Conservation (phyloP, 257 asterid species). For the Ajuga chamaepitys region DNA sequence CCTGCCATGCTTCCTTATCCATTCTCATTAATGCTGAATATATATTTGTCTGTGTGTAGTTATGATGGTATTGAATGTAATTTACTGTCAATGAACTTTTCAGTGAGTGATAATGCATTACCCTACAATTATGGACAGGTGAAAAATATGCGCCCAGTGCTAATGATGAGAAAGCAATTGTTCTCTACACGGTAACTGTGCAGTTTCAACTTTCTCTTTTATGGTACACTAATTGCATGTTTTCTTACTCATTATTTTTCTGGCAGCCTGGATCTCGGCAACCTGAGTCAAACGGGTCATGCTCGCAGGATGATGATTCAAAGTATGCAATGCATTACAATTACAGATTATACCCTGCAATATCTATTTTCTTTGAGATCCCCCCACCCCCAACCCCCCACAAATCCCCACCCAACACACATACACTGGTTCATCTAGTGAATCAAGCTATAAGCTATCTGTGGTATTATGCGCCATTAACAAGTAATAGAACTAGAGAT, state of each 20-base stretch:
- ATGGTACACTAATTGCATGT: background rate
- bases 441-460: slow-evolving; percentile 1
- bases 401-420: no score
- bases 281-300: slow-evolving; percentile 48
- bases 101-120: slow-evolving; percentile 1
- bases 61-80: background rate
- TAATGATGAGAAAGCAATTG: slow-evolving; percentile 76
- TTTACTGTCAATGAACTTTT: background rate
- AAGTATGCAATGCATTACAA: slow-evolving; percentile 45
- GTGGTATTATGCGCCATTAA: background rate
- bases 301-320: slow-evolving; percentile 50
- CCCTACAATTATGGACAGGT: slow-evolving; percentile 44
- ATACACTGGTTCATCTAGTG: slow-evolving; percentile 1
- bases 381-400: background rate
- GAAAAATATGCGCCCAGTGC: slow-evolving; percentile 32
- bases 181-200: slow-evolving; percentile 65
- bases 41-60: background rate
- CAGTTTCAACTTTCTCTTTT: slow-evolving; percentile 17
- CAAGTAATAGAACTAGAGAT: background rate
- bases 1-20: background rate
- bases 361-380: slow-evolving; percentile 2
- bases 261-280: slow-evolving; percentile 62
- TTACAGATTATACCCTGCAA: slow-evolving; percentile 13
- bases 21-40: background rate
- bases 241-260: slow-evolving; percentile 18